Evolutionary conservation across 176 grass and related monocot species (phyloP), one percentile per base, ranked within the genome.

Genomic region (Cenchrus fungigraminus): DNA sequence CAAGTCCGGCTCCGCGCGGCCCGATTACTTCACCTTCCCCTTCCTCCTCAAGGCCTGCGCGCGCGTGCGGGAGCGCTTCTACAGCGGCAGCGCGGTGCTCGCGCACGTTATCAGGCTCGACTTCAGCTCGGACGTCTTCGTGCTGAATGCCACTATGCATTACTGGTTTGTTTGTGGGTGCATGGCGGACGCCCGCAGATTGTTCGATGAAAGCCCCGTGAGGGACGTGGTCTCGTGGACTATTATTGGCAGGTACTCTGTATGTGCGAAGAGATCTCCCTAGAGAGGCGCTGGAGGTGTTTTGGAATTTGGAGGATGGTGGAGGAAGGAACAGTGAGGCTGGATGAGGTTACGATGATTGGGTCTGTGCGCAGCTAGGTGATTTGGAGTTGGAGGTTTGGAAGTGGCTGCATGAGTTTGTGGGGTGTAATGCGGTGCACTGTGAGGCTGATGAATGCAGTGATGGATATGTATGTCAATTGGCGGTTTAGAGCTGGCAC

Each of bases 11-110:
- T n/a, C 56, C 16, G 81, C 76, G 10, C 81, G 50, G 10, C 93
- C 90, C 0, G 89, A 97, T 77, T 88, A 87, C 74, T 87, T 89
- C 19, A 94, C 92, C 0, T 97, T 89, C 66, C 92, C 92, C 3
- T 97, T 89, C 58, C 79, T 92, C 42, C 80, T 97, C 69, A 97
- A 97, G 83, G 86, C 88, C 3, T 97, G 94, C 71, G 86, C 88
- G 58, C 71, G 62, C 47, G 20, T 86, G 25, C 80, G 76, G 2
- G 79, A 78, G 59, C n/a, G 59, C n/a, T 10, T 62, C 9, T 28
- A 62, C 59, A 62, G 9, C n/a, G 95, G 95, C 1, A 53, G 19
- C 15, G 71, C 56, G 9, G 83, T 92, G 6, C 88, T 92, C 5
- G 84, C 73, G 7, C 88, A 94, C 2, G 79, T 88, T 3, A 63